A percentile compares a stretch with the other conserved stretches of the same genome.
These are phyloP conservation scores for Penicillium riverlandense DNA, from an alignment of 495 filamentous ascomycete genomes.

Conservation along the genomic window DNA sequence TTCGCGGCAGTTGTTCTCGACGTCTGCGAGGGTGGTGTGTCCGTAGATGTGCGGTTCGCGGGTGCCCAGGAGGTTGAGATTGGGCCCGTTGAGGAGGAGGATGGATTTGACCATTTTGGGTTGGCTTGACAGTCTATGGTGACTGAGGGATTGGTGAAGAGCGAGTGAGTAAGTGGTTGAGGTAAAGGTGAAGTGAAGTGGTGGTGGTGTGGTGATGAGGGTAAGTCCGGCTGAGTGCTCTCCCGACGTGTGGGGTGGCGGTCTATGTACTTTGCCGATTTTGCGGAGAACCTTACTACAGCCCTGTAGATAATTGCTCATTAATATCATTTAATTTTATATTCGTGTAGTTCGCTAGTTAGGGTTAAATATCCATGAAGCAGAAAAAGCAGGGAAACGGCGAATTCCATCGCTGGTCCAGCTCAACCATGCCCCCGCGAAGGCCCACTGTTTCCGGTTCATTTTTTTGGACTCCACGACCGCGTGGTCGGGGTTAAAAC, in stretches of 20 bases:
- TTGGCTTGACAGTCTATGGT: neutral
- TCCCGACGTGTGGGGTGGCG: conserved; percentile 3
- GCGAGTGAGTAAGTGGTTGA: neutral
- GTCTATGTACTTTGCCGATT: no score
- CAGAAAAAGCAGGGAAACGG: no score
- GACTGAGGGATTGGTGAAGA: neutral
- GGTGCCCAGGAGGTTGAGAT: conserved; percentile 71
- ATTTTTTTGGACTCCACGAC: no score
- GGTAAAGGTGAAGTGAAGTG: neutral
- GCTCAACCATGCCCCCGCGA: no score
- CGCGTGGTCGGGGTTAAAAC: no score
- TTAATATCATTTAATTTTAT: no score
- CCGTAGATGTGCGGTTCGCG: conserved; percentile 68
- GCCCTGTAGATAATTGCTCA: no score
- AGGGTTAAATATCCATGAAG: no score
- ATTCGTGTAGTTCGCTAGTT: no score
- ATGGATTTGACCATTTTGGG: conserved; percentile 42
- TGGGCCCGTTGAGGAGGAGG: conserved; percentile 73
- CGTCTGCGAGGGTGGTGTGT: conserved; percentile 51
- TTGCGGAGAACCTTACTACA: no score
- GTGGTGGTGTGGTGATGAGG: neutral
- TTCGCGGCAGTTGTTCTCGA: conserved; percentile 36
- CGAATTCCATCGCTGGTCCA: no score
- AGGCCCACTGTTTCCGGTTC: no score
- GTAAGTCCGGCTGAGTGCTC: conserved; percentile 13